Base-by-base conservation (phyloP, 2,329 filamentous ascomycete species). In the Nectriaceae sp. region DNA sequence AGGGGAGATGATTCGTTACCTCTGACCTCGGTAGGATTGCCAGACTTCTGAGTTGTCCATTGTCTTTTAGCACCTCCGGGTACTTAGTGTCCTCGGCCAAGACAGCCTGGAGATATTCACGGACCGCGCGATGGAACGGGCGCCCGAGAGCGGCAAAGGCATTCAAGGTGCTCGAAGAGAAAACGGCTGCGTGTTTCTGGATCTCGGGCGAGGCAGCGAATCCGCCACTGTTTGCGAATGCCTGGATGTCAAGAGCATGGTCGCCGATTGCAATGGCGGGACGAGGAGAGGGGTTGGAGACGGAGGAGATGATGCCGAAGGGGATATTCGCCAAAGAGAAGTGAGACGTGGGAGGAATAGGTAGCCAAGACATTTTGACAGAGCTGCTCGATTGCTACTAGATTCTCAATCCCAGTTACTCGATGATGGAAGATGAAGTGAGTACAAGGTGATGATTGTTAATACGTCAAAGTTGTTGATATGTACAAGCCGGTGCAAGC, bases 251-350 rank as follows among this genome's bases (percentile, higher is more conserved):
- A 38, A 94, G 71, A 0, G 83, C 87, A 67, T 88, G 74, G 24
- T 85, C 78, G 41, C 89, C 89, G 58, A 94, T 87, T 8, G 88
- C 88, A 50, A 89, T 72, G 13, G 87, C 89, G 10, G 84, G 78
- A 21, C 84, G 84, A 2, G 77, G 86, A 21, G 75, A 75, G 11
- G 75, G 60, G 49, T 81, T 75, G 5, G 75, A 67, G 3, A 75
- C 55, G 1, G 86, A 87, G 22, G 84, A 87, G 64, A 94, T 89
- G 72, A 94, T 84, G 61, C 89, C 89, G 63, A 93, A 93, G 2
- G 89, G 89, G 45, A 94, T 86, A 65, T 94, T 94, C 62, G 85
- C 83, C 42, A 93, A 73, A 10, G 37, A 39, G 19, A 39, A 39
- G 20, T 39, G 37, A 39, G 18, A 21, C 5, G 5, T 18, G 5